These are phyloP conservation scores for Deinandra increscens DNA, from an alignment of 129 eudicot species.

Conservation along the genomic window DNA sequence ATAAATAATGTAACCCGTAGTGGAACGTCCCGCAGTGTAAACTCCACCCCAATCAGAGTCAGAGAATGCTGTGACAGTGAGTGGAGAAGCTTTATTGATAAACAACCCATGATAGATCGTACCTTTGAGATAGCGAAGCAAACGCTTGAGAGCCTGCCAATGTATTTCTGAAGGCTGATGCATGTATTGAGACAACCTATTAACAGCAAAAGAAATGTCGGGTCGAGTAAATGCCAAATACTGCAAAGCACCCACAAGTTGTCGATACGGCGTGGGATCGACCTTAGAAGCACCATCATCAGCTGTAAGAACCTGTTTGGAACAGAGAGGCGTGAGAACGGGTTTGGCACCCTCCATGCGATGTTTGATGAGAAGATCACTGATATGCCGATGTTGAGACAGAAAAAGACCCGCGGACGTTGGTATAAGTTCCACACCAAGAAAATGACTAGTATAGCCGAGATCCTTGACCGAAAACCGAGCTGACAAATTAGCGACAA, in stretches of 20 bases:
- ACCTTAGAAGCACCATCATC: not conserved
- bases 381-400: not conserved
- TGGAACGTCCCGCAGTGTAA: too few relatives aligned
- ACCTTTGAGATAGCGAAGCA: not conserved
- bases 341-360: not conserved
- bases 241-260: not conserved
- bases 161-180: not conserved
- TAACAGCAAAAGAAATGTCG: not conserved
- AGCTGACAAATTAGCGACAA: not conserved
- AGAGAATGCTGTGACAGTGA: not conserved
- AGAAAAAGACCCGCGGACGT: not conserved
- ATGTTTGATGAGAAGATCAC: not conserved
- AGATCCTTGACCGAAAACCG: not conserved
- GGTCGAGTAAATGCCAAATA: not conserved
- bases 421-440: not conserved
- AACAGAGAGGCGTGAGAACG: not conserved
- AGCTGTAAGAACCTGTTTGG: not conserved
- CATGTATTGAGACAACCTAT: not conserved
- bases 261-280: not conserved
- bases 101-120: not conserved
- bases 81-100: not conserved
- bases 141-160: not conserved
- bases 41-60: not conserved
- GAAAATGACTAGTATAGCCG: not conserved
- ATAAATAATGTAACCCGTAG: too few relatives aligned